Percentiles rank a stretch among this genome's conserved stretches.
These are phyloP conservation scores for Lactarius tabidus DNA, from an alignment of 768 basidiomycete genomes.

Conservation along the genomic window DNA sequence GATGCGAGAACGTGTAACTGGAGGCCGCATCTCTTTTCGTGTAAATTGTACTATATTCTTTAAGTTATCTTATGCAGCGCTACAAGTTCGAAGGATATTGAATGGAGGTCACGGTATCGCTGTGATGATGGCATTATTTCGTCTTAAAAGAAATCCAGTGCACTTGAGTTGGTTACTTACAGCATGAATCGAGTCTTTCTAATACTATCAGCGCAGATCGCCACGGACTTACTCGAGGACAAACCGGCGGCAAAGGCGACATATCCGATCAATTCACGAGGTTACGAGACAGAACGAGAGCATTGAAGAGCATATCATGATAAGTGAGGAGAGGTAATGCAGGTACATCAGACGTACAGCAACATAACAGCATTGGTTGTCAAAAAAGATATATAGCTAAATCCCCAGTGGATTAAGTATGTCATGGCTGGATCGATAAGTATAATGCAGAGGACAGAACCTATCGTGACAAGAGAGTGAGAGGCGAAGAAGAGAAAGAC, in stretches of 20 bases:
- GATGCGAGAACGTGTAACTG: too few species aligned
- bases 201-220: neutral
- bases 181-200: too few species aligned
- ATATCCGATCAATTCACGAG: neutral
- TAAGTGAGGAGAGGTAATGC: slow-evolving; percentile 2
- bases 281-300: neutral
- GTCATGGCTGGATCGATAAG: slow-evolving; percentile 18
- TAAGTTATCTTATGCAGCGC: neutral
- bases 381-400: slow-evolving; percentile 18
- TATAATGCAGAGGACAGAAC: slow-evolving; percentile 14
- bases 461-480: neutral
- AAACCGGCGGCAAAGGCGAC: neutral
- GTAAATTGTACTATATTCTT: neutral
- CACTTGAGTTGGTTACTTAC: neutral
- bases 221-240: neutral
- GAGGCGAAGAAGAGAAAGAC: neutral
- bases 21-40: neutral
- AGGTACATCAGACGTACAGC: slow-evolving; percentile 19
- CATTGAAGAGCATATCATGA: neutral
- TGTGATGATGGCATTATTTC: neutral
- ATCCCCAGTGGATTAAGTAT: slow-evolving; percentile 8
- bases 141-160: neutral
- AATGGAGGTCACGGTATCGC: neutral
- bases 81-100: neutral
- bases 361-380: slow-evolving; percentile 7